Evolutionary conservation across 208 protist species (phyloP).

Genomic region (Endotrypanum monterogeii): DNA sequence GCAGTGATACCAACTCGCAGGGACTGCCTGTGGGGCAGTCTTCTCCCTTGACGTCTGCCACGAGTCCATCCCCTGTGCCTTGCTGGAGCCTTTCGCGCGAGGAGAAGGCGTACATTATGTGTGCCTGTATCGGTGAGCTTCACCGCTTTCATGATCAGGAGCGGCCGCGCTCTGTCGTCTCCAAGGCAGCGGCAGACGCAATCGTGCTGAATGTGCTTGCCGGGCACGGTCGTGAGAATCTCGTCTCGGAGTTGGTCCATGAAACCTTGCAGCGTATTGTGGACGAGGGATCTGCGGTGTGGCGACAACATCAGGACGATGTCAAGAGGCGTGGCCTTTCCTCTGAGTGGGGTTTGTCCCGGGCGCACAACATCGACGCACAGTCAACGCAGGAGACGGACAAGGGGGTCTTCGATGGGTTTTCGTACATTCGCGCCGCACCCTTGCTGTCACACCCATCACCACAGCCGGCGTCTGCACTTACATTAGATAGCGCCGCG

Average conservation of each 20-base stretch:
- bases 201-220: constrained; percentile 83
- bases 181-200: constrained; percentile 47
- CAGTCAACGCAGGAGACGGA: neutral
- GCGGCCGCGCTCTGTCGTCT: constrained; percentile 54
- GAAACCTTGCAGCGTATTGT: constrained; percentile 69
- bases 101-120: constrained; percentile 67
- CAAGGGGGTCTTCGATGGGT: neutral
- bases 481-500: neutral
- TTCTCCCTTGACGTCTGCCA: neutral
- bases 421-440: constrained; percentile 7
- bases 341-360: neutral
- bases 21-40: neutral
- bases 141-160: constrained; percentile 56
- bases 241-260: constrained; percentile 74
- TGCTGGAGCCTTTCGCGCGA: constrained; percentile 25
- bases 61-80: neutral
- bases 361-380: neutral
- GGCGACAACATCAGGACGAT: constrained; percentile 47
- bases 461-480: neutral
- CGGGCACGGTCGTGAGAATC: constrained; percentile 68
- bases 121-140: constrained; percentile 70
- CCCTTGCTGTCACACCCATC: constrained; percentile 6
- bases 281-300: constrained; percentile 69
- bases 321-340: constrained; percentile 17
- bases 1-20: neutral